Conservation (phyloP, 2,329 filamentous ascomycete genomes). For the Cephalotrichum gorgonifer region DNA sequence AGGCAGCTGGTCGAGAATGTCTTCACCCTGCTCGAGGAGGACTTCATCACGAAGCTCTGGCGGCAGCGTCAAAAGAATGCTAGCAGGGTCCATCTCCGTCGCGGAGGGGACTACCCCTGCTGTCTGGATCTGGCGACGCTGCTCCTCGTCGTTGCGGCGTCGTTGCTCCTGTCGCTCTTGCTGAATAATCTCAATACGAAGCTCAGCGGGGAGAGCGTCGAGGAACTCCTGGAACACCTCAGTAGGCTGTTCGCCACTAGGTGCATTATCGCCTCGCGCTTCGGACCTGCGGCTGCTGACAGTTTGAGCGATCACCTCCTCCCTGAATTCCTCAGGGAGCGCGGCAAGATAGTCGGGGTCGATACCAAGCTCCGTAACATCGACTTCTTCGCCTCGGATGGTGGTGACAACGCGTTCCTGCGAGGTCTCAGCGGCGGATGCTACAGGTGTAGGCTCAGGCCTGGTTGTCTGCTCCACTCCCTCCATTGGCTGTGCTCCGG, state of each 20-base stretch:
- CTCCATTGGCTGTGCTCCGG: constrained; percentile 50
- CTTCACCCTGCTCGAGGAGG: constrained; percentile 83
- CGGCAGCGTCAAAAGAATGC: constrained; percentile 83
- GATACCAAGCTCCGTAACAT: constrained; percentile 90
- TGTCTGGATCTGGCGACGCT: constrained; percentile 54
- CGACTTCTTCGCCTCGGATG: constrained; percentile 76
- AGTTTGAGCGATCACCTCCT: constrained; percentile 90
- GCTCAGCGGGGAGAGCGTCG: constrained; percentile 80
- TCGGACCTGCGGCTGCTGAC: constrained; percentile 74
- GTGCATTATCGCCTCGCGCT: constrained; percentile 55
- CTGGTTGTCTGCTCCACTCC: constrained; percentile 53
- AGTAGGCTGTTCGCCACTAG: constrained; percentile 63
- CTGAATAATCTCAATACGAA: constrained; percentile 81
- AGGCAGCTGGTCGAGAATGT: constrained; percentile 73
- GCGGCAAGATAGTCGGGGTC: constrained; percentile 91
- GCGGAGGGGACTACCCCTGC: constrained; percentile 15
- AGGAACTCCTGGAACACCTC: constrained; percentile 91
- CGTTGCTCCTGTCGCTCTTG: constrained; percentile 85
- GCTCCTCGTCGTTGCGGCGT: constrained; percentile 74
- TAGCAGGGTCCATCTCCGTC: constrained; percentile 84
- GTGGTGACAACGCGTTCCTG: constrained; percentile 58
- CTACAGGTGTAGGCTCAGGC: constrained; percentile 12
- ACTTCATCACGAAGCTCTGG: constrained; percentile 77
- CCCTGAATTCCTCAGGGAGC: constrained; percentile 92
- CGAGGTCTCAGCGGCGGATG: constrained; percentile 17